Conservation (phyloP, 2,329 filamentous ascomycete genomes). For the Neofusicoccum sp. region DNA sequence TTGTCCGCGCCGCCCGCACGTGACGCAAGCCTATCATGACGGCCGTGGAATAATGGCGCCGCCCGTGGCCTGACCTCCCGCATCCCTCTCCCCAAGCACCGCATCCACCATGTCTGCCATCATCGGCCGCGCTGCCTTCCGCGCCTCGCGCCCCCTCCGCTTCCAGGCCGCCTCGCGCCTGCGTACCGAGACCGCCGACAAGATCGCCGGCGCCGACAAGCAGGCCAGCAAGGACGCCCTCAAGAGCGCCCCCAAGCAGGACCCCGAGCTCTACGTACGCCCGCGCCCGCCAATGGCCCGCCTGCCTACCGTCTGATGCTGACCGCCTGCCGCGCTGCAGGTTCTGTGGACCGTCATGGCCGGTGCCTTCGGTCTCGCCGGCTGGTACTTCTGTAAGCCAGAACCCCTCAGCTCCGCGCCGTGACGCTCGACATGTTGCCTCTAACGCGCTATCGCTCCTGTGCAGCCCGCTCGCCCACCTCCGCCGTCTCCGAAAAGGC, state of each 20-base stretch:
- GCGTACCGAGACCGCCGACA: constrained; percentile 36
- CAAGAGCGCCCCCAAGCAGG: constrained; percentile 64
- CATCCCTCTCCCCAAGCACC: constrained; percentile 19
- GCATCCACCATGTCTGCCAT: constrained; percentile 44
- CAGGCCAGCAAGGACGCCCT: constrained; percentile 49
- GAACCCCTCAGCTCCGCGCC: constrained; percentile 6
- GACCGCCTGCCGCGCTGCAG: constrained; percentile 47
- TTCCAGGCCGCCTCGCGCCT: constrained; percentile 37
- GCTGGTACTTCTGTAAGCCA: constrained; percentile 77
- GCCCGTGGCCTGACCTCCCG: constrained; percentile 5
- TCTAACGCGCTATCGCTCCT: background rate
- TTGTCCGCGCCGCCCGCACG: background rate
- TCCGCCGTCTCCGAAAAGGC: constrained; percentile 75
- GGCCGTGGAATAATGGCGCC: background rate
- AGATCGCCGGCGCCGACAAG: constrained; percentile 43
- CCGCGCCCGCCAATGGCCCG: constrained; percentile 21
- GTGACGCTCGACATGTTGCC: background rate
- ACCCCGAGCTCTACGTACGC: constrained; percentile 73
- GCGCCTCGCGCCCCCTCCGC: constrained; percentile 42
- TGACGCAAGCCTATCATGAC: constrained; percentile 10
- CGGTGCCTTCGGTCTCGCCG: constrained; percentile 80
- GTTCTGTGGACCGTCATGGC: constrained; percentile 90
- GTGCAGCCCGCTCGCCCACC: constrained; percentile 77
- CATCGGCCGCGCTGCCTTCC: constrained; percentile 45
- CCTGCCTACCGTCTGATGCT: background rate